Evolutionary conservation across 306 rosid species (phyloP), one percentile per base, ranked within the genome.

Genomic region (Prunus mongolica): DNA sequence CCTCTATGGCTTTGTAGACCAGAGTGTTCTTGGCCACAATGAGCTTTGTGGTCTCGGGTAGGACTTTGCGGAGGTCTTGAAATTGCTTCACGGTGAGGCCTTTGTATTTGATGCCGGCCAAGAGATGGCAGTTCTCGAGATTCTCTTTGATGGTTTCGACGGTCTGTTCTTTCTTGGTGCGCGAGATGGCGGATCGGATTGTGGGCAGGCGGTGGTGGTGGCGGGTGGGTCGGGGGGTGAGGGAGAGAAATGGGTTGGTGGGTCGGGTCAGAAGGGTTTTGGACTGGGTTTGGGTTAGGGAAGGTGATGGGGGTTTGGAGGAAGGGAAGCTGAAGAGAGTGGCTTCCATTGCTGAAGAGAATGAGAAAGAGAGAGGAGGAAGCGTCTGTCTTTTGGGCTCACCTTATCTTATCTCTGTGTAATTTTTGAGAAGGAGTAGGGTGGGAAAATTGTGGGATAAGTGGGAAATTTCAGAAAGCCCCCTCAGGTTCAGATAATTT

Each of bases 1-100:
- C 98, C 47, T 95, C 97, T 2, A 92, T 30, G 14, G 98, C 97
- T 49, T 92, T 95, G 79, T 63, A 87, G 2, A 95, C 98, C 28
- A 95, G 86, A 1, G 96, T 92, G 94, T 95, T 95, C 88, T 95
- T 95, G 19, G 98, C 98, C 18, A 95, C 98, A 1, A 95, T 11
- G 6, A 95, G 89, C 45, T 67, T 88, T 16, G 98, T 81, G 13
- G 85, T 78, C 9, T 92, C 98, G 0, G 97, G 98, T 2, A 95
- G 89, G 18, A 84, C 44, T 45, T 41, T 86, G 1, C 97, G 89
- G 24, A 95, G 97, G 22, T 92, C 98, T 63, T 95, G 97, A 60
- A 95, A 89, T 45, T 95, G 96, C 65, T 89, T 88, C 11, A 95
- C 98, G 0, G 96, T 92, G 67, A 95, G 84, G 16, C 98, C 97